Conservation (phyloP, 306 rosid species). For the Canavalia ensiformis region DNA sequence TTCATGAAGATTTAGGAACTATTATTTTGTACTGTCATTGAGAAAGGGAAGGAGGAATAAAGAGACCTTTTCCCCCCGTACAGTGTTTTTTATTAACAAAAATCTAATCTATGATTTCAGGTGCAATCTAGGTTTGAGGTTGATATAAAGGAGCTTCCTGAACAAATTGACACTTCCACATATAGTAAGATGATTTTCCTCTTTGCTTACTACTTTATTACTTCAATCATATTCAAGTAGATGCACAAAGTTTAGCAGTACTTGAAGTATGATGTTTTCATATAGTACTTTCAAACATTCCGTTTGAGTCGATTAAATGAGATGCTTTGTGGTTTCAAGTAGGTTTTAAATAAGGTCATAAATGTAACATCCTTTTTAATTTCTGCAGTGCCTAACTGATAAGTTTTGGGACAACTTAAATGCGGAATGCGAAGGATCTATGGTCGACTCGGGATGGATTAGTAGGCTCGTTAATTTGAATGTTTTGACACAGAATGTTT, state of each 20-base stretch:
- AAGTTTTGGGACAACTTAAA: slow-evolving; percentile 33
- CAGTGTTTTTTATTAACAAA: slow-evolving; percentile 52
- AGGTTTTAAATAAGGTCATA: neutral
- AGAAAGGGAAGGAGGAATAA: neutral
- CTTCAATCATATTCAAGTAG: neutral
- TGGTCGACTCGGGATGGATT: slow-evolving; percentile 13
- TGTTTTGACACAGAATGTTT: slow-evolving; percentile 35
- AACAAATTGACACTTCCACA: slow-evolving; percentile 94
- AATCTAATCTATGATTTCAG: slow-evolving; percentile 58
- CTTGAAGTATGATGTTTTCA: neutral
- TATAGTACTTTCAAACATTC: neutral
- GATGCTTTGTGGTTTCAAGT: neutral
- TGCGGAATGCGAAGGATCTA: slow-evolving; percentile 10
- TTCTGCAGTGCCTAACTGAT: slow-evolving; percentile 61
- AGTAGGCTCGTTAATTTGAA: slow-evolving; percentile 28
- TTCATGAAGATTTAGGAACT: neutral
- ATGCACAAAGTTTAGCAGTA: neutral
- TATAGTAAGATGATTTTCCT: slow-evolving; percentile 71
- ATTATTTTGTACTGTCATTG: neutral
- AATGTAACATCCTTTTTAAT: slow-evolving; percentile 21
- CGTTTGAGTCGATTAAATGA: neutral
- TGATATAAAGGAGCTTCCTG: slow-evolving; percentile 96
- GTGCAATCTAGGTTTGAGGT: slow-evolving; percentile 99
- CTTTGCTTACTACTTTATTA: neutral
- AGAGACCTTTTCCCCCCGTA: neutral